Percentiles rank a stretch among this genome's conserved stretches.
Conservation (phyloP, 177 flowering plant genomes). For the Vitis hybrid region DNA sequence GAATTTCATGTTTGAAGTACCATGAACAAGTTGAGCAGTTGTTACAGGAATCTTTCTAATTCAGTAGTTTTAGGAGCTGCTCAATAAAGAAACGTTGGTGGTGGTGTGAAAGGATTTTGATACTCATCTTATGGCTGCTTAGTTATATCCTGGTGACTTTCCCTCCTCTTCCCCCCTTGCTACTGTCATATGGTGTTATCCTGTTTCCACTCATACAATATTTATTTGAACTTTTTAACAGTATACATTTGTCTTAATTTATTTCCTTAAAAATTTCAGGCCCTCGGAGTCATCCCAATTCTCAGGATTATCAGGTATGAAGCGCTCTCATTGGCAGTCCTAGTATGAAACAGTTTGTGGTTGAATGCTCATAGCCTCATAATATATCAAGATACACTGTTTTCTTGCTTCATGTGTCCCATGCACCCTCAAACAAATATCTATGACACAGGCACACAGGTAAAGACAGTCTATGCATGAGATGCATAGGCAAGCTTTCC, state of each 20-base stretch:
- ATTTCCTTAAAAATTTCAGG: constrained; percentile 27
- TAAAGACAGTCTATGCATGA: background rate
- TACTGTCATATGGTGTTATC: no score
- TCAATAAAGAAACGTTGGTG: no score
- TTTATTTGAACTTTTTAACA: background rate
- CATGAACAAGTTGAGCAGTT: no score
- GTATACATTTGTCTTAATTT: background rate
- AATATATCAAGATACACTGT: background rate
- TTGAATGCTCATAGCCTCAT: background rate
- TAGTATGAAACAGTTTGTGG: background rate
- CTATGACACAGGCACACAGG: background rate
- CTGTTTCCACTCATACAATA: background rate
- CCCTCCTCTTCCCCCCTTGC: no score
- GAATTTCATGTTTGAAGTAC: no score
- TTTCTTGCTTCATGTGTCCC: background rate
- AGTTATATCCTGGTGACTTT: no score
- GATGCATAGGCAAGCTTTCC: background rate
- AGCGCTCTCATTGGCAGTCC: background rate
- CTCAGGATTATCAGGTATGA: constrained; percentile 55
- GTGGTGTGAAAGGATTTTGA: no score
- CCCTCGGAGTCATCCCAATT: constrained; percentile 42
- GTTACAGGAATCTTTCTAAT: no score
- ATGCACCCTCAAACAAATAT: background rate
- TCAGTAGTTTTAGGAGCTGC: no score
- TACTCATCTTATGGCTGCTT: no score